Base-by-base conservation (phyloP, 331 rosid species). In the Pyrus hybrid region DNA sequence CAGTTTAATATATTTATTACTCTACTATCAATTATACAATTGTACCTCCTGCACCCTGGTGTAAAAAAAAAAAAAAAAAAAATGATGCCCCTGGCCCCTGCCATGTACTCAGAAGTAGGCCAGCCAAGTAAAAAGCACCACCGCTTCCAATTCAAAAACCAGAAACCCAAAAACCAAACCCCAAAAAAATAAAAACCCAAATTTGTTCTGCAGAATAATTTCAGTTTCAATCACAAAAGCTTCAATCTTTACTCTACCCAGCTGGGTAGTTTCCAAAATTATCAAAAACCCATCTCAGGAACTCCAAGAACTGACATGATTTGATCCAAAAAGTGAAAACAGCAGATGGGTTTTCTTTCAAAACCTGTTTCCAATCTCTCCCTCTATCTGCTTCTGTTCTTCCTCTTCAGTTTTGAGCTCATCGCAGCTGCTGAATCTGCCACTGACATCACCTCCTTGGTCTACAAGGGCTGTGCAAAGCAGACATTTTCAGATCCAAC, bases 401-500 rank as follows among this genome's bases (percentile, higher is more conserved):
- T 70, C 56, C 7, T 51, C 51, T 0, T 43, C 47, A 74, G 54
- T 79, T 30, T 84, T 66, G 68, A 81, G 68, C 76, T 79, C 25
- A 70, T 75, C 78, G 83, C 85, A 45, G 71, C 71, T 49, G 68
- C 80, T 54, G 83, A 83, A 71, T 85, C 95, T 79, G 86, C 93
- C 30, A 37, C 93, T 21, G 97, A 88, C 60, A 78, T 71, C 86
- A 86, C 97, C 26, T 68, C 91, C 35, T 71, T 95, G 18, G 86
- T 95, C 65, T 95, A 90, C 91, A 95, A 90, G 76, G 99, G 99
- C 16, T 95, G 99, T 67, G 91, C 99, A 22, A 90, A 90, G 81
- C 90, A 92, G 37, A 45, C 89, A 0, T 89, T 92, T 71, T 73
- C 97, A 80, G 98, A 95, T 90, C 98, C 97, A 83, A 82, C 82